Evolutionary conservation across 2,329 filamentous ascomycete genomes (phyloP), one percentile per base, ranked within the genome.

Genomic region (Diaporthe sp.): DNA sequence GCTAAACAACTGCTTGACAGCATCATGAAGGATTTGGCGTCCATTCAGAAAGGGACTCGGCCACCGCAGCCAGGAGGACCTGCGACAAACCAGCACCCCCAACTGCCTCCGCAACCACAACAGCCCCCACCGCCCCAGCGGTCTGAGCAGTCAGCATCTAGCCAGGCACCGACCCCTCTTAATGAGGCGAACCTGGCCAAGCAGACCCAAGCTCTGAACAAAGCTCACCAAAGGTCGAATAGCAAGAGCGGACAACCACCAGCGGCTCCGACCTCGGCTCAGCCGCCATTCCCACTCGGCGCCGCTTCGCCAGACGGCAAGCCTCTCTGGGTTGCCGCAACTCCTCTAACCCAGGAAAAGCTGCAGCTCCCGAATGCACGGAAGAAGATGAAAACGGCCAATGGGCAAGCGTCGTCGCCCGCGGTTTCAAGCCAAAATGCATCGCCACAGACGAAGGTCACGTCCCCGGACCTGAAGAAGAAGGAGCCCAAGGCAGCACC

Each of bases 291-390:
- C 81, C 83, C 85, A 37, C 87, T 92, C 74, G 88, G 88, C 17
- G 88, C 86, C 25, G 83, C 86, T 12, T 92, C 91, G 8, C 91
- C 91, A 44, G 89, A 91, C 77, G 91, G 90, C 17, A 88, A 89
- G 74, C 91, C 91, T 2, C 86, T 85, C 9, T 92, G 91, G 77
- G 87, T 88, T 61, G 85, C 83, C 80, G 88, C 86, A 80, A 84
- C 87, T 2, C 84, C 87, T 69, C 82, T 92, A 44, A 89, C 90
- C 49, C 84, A 86, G 72, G 86, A 87, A 0, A 88, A 89, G 71
- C 83, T 93, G 51, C 87, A 89, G 70, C 83, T 92, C 31, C 91
- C 91, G 7, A 84, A 80, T 28, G 71, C 88, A 6, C 83, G 87
- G 19, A 92, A 92, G 82, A 91, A 89, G 84, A 80, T 84, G 51